Evolutionary conservation across 2,329 filamentous ascomycete genomes (phyloP), one percentile per base, ranked within the genome.

Genomic region (Calonectria pteridis): DNA sequence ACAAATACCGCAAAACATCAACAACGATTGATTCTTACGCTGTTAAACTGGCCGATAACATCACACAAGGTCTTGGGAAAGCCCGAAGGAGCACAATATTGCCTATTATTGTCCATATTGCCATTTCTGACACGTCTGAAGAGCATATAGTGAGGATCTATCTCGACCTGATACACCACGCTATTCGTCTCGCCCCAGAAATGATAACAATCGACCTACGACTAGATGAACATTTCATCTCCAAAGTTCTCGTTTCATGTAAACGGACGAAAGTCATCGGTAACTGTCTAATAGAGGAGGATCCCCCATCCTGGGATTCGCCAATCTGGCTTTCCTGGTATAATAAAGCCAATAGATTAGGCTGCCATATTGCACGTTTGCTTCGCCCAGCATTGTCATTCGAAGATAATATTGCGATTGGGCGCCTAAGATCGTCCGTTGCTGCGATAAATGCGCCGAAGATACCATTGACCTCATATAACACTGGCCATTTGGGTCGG

Each of bases 281-380:
- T 1, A 87, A 90, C 66, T 87, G 90, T 26, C 85, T 86, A 28
- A 78, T 82, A 0, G 78, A 83, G 1, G 81, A 84, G 26, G 81
- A 86, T 14, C 80, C 85, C 0, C 85, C 86, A 9, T 83, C 88
- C 0, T 94, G 93, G 93, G 84, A 87, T 33, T 88, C 90, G 37
- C 82, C 87, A 0, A 84, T 86, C 16, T 93, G 91, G 87, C 81
- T 89, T 33, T 84, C 86, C 1, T 87, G 88, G 43, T 94, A 93
- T 77, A 87, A 89, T 65, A 88, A 88, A 63, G 93, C 91, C 3
- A 87, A 87, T 66, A 82, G 79, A 2, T 78, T 92, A 1, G 90
- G 91, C 0, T 94, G 92, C 77, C 89, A 93, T 73, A 83, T 93
- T 59, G 91, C 91, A 4, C 88, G 92, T 55, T 85, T 94, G 51